Evolutionary conservation across 257 asterid species (phyloP).

Genomic region (Galeopsis tetrahit): DNA sequence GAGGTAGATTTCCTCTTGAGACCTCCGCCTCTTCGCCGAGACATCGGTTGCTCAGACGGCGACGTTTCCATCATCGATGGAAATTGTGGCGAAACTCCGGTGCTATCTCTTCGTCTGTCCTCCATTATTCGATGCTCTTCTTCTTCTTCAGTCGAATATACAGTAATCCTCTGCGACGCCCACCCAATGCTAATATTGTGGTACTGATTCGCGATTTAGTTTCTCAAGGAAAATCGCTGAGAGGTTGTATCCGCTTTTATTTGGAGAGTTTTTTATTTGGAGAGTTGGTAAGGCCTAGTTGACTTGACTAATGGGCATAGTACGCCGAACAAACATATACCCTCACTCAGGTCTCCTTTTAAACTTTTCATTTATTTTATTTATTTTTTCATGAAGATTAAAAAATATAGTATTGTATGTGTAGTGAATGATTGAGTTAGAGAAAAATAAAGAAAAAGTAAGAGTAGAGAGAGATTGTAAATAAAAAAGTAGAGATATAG

Average conservation of each 20-base stretch:
- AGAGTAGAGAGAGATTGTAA: no score
- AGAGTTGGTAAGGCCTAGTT: slow-evolving; percentile 21
- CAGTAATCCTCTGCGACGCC: slow-evolving; percentile 36
- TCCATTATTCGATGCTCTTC: slow-evolving; percentile 54
- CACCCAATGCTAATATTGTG: slow-evolving; percentile 21
- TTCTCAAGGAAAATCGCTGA: background rate
- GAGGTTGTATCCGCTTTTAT: background rate
- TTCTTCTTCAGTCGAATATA: slow-evolving; percentile 46
- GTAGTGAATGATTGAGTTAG: no score
- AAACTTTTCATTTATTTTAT: no score
- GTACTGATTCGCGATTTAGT: slow-evolving; percentile 12
- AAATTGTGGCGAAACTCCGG: slow-evolving; percentile 60
- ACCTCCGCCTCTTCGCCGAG: slow-evolving; percentile 82
- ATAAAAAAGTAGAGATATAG: no score
- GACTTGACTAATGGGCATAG: slow-evolving; percentile 4
- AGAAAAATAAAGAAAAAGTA: no score
- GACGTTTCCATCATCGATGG: slow-evolving; percentile 40
- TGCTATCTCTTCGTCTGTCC: slow-evolving; percentile 71
- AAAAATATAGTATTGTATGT: no score
- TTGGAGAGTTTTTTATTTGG: background rate
- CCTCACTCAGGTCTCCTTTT: no score
- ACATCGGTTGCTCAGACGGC: slow-evolving; percentile 56
- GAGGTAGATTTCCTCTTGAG: slow-evolving; percentile 81
- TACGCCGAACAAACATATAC: no score
- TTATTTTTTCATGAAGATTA: no score